Base-by-base conservation (phyloP, 352 stramenopile species). In the Phytophthora pini region DNA sequence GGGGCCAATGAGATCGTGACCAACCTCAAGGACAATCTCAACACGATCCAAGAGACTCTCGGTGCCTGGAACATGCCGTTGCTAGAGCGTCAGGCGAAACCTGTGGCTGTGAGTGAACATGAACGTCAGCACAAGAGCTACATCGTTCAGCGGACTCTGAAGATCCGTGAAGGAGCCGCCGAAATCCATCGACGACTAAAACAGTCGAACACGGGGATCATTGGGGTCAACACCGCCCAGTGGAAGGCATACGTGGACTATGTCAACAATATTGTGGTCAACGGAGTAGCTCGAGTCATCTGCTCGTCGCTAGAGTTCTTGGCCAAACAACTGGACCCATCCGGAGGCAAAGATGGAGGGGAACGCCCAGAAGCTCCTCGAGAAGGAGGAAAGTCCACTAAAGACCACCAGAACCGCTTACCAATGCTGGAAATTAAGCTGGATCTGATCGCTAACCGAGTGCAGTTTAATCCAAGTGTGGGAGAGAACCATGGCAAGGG, bases 191-290 rank as follows among this genome's bases (percentile, higher is more conserved):
- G 87, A 13, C 86, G 97, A 17, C 59, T 99, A 43, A 99, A 99
- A 71, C 94, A 99, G 62, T 98, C 92, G 2, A 98, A 98, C 70
- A 95, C 97, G 13, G 82, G 96, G 8, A 93, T 99, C 29, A 90
- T 98, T 10, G 81, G 87, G 11, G 95, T 96, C 39, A 98, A 98
- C 63, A 93, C 85, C 26, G 95, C 94, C n/a, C 86, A 99, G 71
- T 99, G 97, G 97, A 97, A 95, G 53, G 92, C 90, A 12, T 99
- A 99, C 63, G 90, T 99, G 17, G 94, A 99, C 68, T 99, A 98
- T 61, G 92, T 99, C 47, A 99, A 99, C 76, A 98, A 97, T 69
- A 96, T 99, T 15, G 94, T 99, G 12, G 91, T 99, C 13, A 88
- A 95, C 46, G 97, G 97, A 20, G 84, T 99, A 3, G 91, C 96